Percentiles rank a stretch among this genome's conserved stretches.
Evolutionary conservation across 352 stramenopile species (phyloP).

Genomic region (Ophiocytium majus): DNA sequence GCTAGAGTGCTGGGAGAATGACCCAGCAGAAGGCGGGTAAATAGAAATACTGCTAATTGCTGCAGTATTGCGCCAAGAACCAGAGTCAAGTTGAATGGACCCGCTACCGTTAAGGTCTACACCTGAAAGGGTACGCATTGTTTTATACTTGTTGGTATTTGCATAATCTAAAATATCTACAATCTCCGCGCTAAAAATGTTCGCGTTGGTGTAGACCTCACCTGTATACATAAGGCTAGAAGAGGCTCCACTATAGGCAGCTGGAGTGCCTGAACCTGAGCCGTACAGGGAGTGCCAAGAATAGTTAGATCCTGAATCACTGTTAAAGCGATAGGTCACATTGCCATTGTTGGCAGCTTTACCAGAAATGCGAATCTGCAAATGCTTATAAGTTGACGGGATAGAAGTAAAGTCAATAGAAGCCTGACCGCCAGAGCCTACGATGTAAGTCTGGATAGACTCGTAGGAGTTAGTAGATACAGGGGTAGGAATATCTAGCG

Average conservation of each 20-base stretch:
- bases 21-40: not conserved
- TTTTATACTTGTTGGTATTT: conserved; percentile 10
- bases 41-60: not conserved
- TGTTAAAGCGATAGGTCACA: not conserved
- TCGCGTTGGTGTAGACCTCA: not conserved
- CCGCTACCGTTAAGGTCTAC: conserved; percentile 6
- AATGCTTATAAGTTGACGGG: not conserved
- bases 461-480: not conserved
- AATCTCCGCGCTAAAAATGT: not conserved
- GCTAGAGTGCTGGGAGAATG: not conserved
- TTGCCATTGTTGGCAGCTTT: not conserved
- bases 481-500: not conserved
- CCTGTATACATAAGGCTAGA: not conserved
- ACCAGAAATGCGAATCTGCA: not conserved
- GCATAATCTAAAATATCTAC: not conserved
- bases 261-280: not conserved
- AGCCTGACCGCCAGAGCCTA: not conserved
- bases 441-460: not conserved
- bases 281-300: not conserved
- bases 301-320: conserved; percentile 1
- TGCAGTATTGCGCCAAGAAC: not conserved
- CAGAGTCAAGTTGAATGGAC: not conserved
- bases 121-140: not conserved
- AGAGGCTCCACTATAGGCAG: not conserved
- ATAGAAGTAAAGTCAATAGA: not conserved